Evolutionary conservation across 2,329 filamentous ascomycete genomes (phyloP).

Genomic region (Aureobasidium namibiae): DNA sequence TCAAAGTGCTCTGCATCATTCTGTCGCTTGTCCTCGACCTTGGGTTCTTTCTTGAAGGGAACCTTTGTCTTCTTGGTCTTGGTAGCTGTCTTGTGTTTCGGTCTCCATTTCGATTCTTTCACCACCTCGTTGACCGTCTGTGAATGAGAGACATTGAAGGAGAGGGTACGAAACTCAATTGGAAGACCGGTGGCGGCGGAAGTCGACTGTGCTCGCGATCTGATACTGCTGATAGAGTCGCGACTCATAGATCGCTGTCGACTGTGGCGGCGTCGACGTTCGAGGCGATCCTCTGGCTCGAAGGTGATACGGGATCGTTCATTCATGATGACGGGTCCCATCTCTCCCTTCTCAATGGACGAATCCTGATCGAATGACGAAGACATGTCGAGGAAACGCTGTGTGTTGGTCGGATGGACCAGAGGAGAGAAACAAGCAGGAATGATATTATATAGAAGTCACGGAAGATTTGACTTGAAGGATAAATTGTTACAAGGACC

Average conservation of each 20-base stretch:
- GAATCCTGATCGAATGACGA: slow-evolving; percentile 4
- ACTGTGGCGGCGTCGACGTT: slow-evolving; percentile 4
- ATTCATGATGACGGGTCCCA: not conserved
- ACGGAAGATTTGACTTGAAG: not conserved
- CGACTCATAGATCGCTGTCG: slow-evolving; percentile 11
- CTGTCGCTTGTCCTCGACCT: slow-evolving; percentile 7
- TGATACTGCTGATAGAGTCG: slow-evolving; percentile 14
- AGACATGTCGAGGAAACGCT: not conserved
- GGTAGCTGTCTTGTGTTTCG: not conserved
- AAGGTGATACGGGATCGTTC: slow-evolving; percentile 9
- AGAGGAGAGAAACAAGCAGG: not conserved
- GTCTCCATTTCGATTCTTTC: not conserved
- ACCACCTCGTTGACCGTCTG: slow-evolving; percentile 26
- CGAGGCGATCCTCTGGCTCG: slow-evolving; percentile 9
- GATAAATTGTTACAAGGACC: not conserved
- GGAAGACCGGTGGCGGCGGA: slow-evolving; percentile 11
- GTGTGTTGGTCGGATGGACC: not conserved
- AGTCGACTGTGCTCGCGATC: slow-evolving; percentile 9
- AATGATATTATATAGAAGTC: not conserved
- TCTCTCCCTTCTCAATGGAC: slow-evolving; percentile 4
- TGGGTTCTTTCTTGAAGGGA: not conserved
- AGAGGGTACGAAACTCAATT: slow-evolving; percentile 27
- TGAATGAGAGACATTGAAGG: slow-evolving; percentile 32
- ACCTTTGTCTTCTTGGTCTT: slow-evolving; percentile 6
- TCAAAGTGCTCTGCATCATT: slow-evolving; percentile 34